Conservation (phyloP, 2,329 filamentous ascomycete species). For the Diaporthe batatas region DNA sequence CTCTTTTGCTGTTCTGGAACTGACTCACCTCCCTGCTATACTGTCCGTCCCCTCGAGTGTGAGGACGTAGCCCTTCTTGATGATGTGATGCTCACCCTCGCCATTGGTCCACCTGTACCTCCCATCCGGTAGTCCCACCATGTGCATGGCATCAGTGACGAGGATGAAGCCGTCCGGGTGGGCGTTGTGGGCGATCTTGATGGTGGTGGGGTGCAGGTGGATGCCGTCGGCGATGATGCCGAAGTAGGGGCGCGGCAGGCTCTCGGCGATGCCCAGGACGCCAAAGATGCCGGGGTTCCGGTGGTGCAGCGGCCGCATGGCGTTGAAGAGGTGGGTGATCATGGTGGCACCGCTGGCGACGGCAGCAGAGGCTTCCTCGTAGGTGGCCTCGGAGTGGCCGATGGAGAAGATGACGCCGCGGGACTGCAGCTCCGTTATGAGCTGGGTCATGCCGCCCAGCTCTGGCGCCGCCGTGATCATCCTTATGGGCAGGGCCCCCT, state of each 20-base stretch:
- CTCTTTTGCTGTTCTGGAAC: neutral
- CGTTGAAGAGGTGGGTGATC: conserved; percentile 95
- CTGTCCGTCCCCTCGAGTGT: conserved; percentile 83
- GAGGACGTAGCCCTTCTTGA: conserved; percentile 80
- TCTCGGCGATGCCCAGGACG: conserved; percentile 77
- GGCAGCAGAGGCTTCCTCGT: conserved; percentile 81
- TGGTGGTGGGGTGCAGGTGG: conserved; percentile 87
- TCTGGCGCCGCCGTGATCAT: conserved; percentile 92
- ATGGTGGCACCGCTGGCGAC: conserved; percentile 83
- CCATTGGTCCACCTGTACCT: conserved; percentile 89
- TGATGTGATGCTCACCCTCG: conserved; percentile 67
- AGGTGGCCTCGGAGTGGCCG: conserved; percentile 89
- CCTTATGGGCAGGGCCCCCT: conserved; percentile 67
- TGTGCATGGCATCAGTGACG: conserved; percentile 92
- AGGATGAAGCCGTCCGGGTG: conserved; percentile 88
- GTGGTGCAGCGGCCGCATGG: conserved; percentile 91
- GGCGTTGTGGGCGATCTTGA: conserved; percentile 90
- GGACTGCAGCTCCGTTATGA: conserved; percentile 76
- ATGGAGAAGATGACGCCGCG: conserved; percentile 82
- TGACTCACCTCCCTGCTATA: conserved; percentile 79
- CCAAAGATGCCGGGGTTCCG: conserved; percentile 93
- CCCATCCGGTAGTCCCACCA: conserved; percentile 87
- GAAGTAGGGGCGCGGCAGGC: conserved; percentile 77
- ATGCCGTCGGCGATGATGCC: conserved; percentile 93
- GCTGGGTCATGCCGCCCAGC: conserved; percentile 74